Percentiles rank a stretch among this genome's conserved stretches.
phyloP scores from a whole-genome alignment of 371 early-diverging fungal genomes.

The Apophysomyces variabilis region DNA sequence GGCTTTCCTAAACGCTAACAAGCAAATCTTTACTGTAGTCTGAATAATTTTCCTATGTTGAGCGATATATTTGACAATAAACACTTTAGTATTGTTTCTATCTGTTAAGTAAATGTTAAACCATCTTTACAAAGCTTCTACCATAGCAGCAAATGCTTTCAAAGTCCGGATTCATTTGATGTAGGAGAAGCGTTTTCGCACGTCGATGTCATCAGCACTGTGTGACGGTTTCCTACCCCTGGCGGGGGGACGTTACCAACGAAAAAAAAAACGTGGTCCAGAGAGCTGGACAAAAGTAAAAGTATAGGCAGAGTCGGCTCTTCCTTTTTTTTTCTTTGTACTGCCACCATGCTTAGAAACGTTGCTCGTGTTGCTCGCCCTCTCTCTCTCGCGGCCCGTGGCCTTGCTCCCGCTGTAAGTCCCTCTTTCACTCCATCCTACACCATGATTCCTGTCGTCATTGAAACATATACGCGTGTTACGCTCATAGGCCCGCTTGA shows the following conservation, averaged over 20 bases:
- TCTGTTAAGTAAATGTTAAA: too few species aligned
- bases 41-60: too few species aligned
- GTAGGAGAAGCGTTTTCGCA: too few species aligned
- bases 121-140: too few species aligned
- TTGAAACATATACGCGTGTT: background rate
- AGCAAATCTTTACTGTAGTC: background rate
- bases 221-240: too few species aligned
- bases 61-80: too few species aligned
- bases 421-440: background rate
- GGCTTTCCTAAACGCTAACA: constrained; percentile 2
- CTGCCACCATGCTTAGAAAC: constrained; percentile 50
- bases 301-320: background rate
- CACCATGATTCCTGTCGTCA: constrained; percentile 8
- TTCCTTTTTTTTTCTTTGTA: constrained; percentile 14
- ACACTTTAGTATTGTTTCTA: too few species aligned
- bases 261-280: too few species aligned
- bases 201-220: background rate
- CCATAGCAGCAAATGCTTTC: too few species aligned
- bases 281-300: too few species aligned
- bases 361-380: constrained; percentile 59
- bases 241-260: too few species aligned
- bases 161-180: too few species aligned
- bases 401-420: constrained; percentile 57
- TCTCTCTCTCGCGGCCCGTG: constrained; percentile 43
- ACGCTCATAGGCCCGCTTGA: constrained; percentile 53